Evolutionary conservation across 768 basidiomycete genomes (phyloP).

Genomic region (Cyclocybe cylindracea): DNA sequence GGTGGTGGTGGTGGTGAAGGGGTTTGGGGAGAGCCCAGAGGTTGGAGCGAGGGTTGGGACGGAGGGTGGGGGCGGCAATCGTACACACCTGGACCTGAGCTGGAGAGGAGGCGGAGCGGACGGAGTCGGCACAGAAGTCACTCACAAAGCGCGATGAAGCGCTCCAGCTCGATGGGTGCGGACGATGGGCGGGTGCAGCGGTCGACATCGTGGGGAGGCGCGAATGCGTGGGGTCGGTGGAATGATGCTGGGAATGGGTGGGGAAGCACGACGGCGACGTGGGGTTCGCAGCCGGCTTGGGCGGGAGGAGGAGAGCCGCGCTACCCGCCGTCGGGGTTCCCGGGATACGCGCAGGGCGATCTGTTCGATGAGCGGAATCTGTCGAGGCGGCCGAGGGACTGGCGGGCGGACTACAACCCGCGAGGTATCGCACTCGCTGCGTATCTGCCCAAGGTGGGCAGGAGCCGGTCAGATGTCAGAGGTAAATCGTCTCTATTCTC

Average conservation of each 20-base stretch:
- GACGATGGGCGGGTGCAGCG: conserved; percentile 14
- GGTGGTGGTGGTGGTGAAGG: conserved; percentile 4
- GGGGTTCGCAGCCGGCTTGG: neutral
- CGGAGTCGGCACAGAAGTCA: neutral
- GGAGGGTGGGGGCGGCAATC: neutral
- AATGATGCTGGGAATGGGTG: too few species aligned
- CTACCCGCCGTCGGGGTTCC: conserved; percentile 3
- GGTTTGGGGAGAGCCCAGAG: neutral
- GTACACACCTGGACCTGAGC: conserved; percentile 5
- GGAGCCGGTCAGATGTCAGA: conserved; percentile 30
- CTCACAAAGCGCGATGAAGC: conserved; percentile 7
- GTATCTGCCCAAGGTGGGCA: conserved; percentile 27
- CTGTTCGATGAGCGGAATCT: conserved; percentile 34
- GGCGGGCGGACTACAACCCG: conserved; percentile 40
- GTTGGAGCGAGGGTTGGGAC: conserved; percentile 6
- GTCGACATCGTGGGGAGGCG: conserved; percentile 16
- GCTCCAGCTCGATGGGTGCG: conserved; percentile 17
- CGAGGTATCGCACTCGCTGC: conserved; percentile 24
- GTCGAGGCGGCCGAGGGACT: conserved; percentile 41
- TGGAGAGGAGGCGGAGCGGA: conserved; percentile 11
- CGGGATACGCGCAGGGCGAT: conserved; percentile 26
- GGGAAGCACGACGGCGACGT: too few species aligned
- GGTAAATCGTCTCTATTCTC: conserved; percentile 21
- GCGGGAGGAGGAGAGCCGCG: neutral
- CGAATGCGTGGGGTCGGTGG: neutral